Evolutionary conservation across 2,329 filamentous ascomycete genomes (phyloP).

Genomic region (Pseudocercospora crystallina): DNA sequence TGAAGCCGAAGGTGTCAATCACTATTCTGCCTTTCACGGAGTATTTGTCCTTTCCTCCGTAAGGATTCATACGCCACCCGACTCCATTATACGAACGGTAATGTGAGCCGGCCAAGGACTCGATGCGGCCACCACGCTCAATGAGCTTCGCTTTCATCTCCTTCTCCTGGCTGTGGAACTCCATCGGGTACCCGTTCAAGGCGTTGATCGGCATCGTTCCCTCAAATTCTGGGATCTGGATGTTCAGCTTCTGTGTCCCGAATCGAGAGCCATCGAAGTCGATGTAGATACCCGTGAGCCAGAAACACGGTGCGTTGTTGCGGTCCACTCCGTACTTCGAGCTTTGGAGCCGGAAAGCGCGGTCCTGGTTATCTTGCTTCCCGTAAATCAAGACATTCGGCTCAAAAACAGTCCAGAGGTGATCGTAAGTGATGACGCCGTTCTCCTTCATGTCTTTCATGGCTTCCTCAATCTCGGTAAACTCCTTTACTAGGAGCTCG

Average conservation of each 20-base stretch:
- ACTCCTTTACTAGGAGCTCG: constrained; percentile 41
- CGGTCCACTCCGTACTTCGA: constrained; percentile 34
- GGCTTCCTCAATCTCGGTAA: constrained; percentile 42
- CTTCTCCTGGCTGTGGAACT: constrained; percentile 44
- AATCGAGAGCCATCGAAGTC: constrained; percentile 42
- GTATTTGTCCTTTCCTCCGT: constrained; percentile 40
- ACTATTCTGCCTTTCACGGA: constrained; percentile 52
- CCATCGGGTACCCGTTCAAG: constrained; percentile 46
- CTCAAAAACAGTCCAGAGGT: constrained; percentile 38
- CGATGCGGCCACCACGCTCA: constrained; percentile 48
- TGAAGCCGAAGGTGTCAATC: constrained; percentile 49
- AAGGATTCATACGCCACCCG: constrained; percentile 39
- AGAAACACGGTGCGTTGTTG: constrained; percentile 40
- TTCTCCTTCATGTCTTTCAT: constrained; percentile 39
- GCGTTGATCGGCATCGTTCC: constrained; percentile 46
- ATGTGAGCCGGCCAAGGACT: constrained; percentile 49
- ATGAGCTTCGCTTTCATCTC: constrained; percentile 43
- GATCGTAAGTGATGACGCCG: constrained; percentile 37
- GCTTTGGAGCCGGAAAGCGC: constrained; percentile 36
- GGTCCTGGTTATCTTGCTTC: constrained; percentile 39
- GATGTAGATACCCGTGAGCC: constrained; percentile 34
- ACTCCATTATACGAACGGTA: constrained; percentile 53
- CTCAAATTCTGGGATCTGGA: constrained; percentile 34
- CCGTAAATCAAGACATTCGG: constrained; percentile 36
- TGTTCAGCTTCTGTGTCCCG: constrained; percentile 33